Evolutionary conservation across 75 land plant species (phyloP), one percentile per base, ranked within the genome.

Genomic region (Cupressus sempervirens): DNA sequence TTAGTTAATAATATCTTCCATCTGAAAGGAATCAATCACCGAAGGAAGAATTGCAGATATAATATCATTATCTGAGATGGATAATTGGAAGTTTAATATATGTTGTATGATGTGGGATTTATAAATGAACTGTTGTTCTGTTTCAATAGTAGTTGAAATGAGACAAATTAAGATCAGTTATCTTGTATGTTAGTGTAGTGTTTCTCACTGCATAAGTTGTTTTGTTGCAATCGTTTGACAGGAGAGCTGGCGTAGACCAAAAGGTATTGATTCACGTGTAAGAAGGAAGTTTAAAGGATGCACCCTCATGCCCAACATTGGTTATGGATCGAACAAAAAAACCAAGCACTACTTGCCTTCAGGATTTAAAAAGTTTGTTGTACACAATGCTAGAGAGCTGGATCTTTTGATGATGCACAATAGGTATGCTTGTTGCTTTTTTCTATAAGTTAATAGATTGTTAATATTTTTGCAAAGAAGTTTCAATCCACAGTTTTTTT

Each of bases 311-410:
- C 92, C 92, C 54, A 91, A 91, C 84, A 91, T 91, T 62, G 92
- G 92, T 38, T 91, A 91, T 74, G 92, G 92, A 9, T 90, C 91
- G 26, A 87, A 91, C 92, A 91, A 91, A 86, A 91, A 91, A 89
- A 91, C 92, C 16, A 90, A 87, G 80, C 92, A 91, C 36, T 84
- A 87, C 56, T 86, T 91, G 65, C 92, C 92, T 2, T 87, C 84
- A 29, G 91, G 89, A 16, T 91, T 91, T 89, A 84, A 85, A 82
- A 91, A 91, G 89, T 90, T 91, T 48, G 52, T 91, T 48, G 92
- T 91, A 1, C 87, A 88, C 85, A 91, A 87, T 84, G 84, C 81
- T 34, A 83, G 56, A 53, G 92, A 91, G 29, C 91, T 91, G 7
- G 92, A 91, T 52, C 89, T 91, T 41, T 84, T 91, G 79, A 65